These are phyloP conservation scores for Epichloe scottii DNA, from an alignment of 2,329 filamentous ascomycete species.

Conservation along the genomic window DNA sequence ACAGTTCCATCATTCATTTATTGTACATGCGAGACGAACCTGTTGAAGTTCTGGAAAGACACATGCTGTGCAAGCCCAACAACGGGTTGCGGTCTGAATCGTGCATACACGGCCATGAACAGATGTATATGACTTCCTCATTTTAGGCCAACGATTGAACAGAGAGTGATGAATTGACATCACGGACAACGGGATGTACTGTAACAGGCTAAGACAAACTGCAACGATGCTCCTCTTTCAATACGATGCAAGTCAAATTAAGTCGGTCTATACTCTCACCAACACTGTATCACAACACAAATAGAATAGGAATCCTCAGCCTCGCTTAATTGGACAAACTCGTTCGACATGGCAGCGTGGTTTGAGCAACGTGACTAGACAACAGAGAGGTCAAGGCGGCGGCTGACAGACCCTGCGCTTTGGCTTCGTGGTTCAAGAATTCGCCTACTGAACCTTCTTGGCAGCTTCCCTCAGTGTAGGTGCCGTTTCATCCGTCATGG, in stretches of 20 bases:
- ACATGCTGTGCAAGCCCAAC: background rate
- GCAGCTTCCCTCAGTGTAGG: conserved; percentile 36
- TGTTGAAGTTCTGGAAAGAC: background rate
- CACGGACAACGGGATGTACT: background rate
- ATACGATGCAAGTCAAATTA: background rate
- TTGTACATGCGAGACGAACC: background rate
- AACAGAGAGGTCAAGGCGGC: background rate
- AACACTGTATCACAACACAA: background rate
- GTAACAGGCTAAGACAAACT: background rate
- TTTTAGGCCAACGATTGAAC: background rate
- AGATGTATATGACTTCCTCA: background rate
- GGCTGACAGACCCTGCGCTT: background rate
- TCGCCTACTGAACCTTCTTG: conserved; percentile 26
- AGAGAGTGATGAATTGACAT: background rate
- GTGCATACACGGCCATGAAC: background rate
- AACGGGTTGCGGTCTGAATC: background rate
- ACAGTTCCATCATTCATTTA: background rate
- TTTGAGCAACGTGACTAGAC: background rate
- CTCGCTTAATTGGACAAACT: conserved; percentile 2
- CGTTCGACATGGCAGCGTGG: background rate
- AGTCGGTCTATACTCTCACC: background rate
- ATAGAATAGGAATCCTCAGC: background rate
- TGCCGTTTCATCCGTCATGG: conserved; percentile 38
- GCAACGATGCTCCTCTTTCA: background rate
- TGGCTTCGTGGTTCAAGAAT: background rate